A percentile compares a stretch with the other conserved stretches of the same genome.
These are phyloP conservation scores for Tricholoma saponaceum DNA, from an alignment of 768 basidiomycete species.

Conservation along the genomic window DNA sequence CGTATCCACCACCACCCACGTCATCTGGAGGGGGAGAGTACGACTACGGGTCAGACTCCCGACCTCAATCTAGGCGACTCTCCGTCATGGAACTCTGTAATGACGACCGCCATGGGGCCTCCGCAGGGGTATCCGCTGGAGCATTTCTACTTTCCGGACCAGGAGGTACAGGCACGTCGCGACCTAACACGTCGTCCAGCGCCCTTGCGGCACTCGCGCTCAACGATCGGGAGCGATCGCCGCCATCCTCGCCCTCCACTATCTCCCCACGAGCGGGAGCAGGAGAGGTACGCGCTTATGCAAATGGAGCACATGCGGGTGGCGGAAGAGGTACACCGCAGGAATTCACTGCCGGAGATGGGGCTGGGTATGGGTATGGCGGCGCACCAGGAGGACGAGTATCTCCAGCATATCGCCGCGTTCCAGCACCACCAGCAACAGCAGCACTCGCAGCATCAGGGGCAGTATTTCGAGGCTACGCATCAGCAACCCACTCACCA, in stretches of 20 bases:
- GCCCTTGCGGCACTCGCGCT: constrained; percentile 3
- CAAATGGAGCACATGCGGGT: not conserved
- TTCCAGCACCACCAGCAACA: not conserved
- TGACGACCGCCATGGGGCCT: constrained; percentile 36
- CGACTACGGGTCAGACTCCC: constrained; percentile 70
- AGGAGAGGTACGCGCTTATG: constrained; percentile 1
- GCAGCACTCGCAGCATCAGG: not conserved
- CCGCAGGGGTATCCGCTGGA: constrained; percentile 15
- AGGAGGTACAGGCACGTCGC: constrained; percentile 6
- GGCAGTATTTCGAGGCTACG: not conserved
- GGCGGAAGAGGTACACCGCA: not conserved
- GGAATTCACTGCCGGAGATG: not conserved
- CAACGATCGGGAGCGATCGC: not conserved
- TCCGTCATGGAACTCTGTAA: constrained; percentile 89
- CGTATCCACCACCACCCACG: constrained; percentile 5
- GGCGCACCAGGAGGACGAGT: not conserved
- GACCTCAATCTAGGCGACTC: constrained; percentile 77
- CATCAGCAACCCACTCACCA: not conserved
- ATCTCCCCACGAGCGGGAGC: not conserved
- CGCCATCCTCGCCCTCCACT: not conserved
- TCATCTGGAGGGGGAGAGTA: constrained; percentile 30
- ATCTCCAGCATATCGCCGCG: not conserved
- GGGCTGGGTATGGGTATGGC: not conserved
- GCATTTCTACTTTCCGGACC: constrained; percentile 28
- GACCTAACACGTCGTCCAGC: constrained; percentile 5